A percentile compares a stretch with the other conserved stretches of the same genome.
Conservation (phyloP, 768 basidiomycete species). For the Pisolithus tinctorius region DNA sequence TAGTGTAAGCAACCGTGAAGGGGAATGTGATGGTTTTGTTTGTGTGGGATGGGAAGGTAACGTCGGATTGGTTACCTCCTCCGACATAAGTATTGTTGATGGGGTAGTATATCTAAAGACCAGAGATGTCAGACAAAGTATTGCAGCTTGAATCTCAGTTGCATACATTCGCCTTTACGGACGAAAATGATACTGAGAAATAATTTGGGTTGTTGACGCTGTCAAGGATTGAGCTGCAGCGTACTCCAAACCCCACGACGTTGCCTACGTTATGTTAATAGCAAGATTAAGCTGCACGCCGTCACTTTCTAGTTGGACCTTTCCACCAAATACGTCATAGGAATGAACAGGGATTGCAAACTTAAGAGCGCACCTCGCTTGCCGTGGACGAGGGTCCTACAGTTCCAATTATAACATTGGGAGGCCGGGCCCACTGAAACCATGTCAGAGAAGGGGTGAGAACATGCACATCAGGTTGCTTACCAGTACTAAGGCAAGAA, state of each 20-base stretch:
- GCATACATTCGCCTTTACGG: slow-evolving; percentile 54
- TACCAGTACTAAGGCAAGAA: slow-evolving; percentile 64
- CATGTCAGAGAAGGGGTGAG: slow-evolving; percentile 1
- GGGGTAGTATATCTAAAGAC: slow-evolving; percentile 62
- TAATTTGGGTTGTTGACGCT: slow-evolving; percentile 82
- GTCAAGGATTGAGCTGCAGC: slow-evolving; percentile 3
- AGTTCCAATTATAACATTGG: slow-evolving; percentile 52
- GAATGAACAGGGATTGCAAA: not conserved
- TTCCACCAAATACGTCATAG: slow-evolving; percentile 16
- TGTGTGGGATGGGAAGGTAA: slow-evolving; percentile 44
- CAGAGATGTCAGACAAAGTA: slow-evolving; percentile 2
- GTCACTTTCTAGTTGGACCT: slow-evolving; percentile 34
- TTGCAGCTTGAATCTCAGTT: not conserved
- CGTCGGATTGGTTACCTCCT: slow-evolving; percentile 41
- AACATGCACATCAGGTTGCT: slow-evolving; percentile 15
- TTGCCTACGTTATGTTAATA: slow-evolving; percentile 58
- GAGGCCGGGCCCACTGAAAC: slow-evolving; percentile 70
- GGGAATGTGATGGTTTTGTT: slow-evolving; percentile 72
- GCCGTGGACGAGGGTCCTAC: slow-evolving; percentile 33
- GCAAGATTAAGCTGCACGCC: slow-evolving; percentile 53
- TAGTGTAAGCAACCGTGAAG: slow-evolving; percentile 58
- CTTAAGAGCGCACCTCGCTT: slow-evolving; percentile 37
- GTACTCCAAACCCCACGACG: not conserved
- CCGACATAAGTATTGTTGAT: slow-evolving; percentile 67
- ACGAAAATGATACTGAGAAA: slow-evolving; percentile 60